Percentiles rank a stretch among this genome's conserved stretches.
Conservation (phyloP, 2,329 filamentous ascomycete genomes). For the Mycosphaerella sp. region DNA sequence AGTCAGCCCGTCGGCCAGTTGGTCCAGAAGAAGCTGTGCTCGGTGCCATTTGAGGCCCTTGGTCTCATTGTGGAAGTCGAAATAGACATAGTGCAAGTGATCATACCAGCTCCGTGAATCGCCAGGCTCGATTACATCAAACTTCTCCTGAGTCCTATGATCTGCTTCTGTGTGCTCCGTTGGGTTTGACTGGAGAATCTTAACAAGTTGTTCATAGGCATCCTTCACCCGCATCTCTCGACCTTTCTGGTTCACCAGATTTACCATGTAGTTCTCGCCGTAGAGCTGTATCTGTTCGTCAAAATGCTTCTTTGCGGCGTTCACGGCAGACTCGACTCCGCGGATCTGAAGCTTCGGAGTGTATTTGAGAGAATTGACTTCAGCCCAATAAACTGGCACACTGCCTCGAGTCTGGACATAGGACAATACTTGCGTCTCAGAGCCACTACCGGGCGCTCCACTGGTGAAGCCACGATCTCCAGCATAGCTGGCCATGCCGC, state of each 20-base stretch:
- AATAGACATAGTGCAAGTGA: constrained; percentile 91
- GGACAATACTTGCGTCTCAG: constrained; percentile 81
- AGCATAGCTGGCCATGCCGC: constrained; percentile 71
- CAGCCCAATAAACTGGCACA: constrained; percentile 92
- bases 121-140: constrained; percentile 65
- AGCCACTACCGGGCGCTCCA: constrained; percentile 58
- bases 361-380: constrained; percentile 89
- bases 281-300: constrained; percentile 89
- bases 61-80: constrained; percentile 97
- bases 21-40: constrained; percentile 77
- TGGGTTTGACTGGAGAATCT: constrained; percentile 64
- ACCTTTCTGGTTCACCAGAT: constrained; percentile 93
- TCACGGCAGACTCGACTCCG: constrained; percentile 70
- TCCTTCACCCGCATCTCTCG: constrained; percentile 84
- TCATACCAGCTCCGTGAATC: constrained; percentile 62
- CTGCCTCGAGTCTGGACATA: constrained; percentile 97
- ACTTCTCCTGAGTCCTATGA: constrained; percentile 63
- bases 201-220: constrained; percentile 86
- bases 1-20: constrained; percentile 67
- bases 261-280: constrained; percentile 95
- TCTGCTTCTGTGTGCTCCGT: constrained; percentile 62
- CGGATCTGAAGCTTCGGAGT: constrained; percentile 85
- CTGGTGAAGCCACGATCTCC: constrained; percentile 71
- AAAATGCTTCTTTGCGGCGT: constrained; percentile 80
- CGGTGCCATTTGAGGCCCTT: constrained; percentile 93